Evolutionary conservation across 371 early-diverging fungal genomes (phyloP), one percentile per base, ranked within the genome.

Genomic region (Circinella umbellata): DNA sequence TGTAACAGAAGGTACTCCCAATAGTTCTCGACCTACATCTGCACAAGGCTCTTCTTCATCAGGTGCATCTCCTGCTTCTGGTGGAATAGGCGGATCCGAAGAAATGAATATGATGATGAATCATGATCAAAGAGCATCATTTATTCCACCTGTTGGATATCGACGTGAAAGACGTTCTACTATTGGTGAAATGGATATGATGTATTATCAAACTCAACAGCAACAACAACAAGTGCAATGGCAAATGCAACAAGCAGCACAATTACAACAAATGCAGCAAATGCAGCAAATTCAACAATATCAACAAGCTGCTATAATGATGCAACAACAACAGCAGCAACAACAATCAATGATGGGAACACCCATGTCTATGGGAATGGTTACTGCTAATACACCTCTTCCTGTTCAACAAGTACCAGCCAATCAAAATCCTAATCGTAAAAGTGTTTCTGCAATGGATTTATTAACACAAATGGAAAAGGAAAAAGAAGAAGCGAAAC

Each of bases 401-500:
- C 69, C 15, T 46, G 65, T 13, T 59, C 57, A 47, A 35, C 63
- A 9, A 42, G 42, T 9, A n/a, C 53, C 39, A 42, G 39, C 64
- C 48, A 59, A 61, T 38, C 64, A 53, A 63, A 76, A 69, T 39
- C 46, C 59, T 10, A 76, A 80, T 37, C 80, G 83, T 4, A 73
- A 72, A 47, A 80, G 84, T 65, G 69, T 82, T 37, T 80, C 84
- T 27, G 84, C 79, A 18, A 82, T 83, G 84, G 84, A 83, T 62
- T 49, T 83, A 39, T 69, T 83, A 72, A 38, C 78, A 9, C 80
- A 83, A 67, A 63, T 77, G 17, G 84, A 83, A 66, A 72, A 76
- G 62, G 81, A 83, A 70, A 80, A 80, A 51, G 77, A 73, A n/a
- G 71, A 73, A 17, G 66, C 66, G 34, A 37, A 38, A 5, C 46